phyloP scores from a whole-genome alignment of 108 stramenopile genomes.

The Pseudonitzschia pungens region DNA sequence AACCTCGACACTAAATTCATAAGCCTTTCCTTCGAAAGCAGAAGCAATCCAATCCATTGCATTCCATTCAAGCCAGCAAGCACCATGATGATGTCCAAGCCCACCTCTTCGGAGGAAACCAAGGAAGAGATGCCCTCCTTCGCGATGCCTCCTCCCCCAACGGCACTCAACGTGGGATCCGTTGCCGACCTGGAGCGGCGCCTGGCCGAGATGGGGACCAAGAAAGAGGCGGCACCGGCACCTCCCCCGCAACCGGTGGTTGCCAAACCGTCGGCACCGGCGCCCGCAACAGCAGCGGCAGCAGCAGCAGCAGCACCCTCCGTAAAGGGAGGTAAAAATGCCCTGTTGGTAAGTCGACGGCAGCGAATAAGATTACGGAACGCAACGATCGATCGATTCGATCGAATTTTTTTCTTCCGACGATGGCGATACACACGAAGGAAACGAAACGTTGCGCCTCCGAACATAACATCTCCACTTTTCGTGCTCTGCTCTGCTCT shows the following conservation, averaged over 20 bases:
- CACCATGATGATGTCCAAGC: constrained; percentile 44
- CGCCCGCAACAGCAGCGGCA: constrained; percentile 22
- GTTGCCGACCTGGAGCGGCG: constrained; percentile 72
- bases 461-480: too few relatives aligned
- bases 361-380: too few relatives aligned
- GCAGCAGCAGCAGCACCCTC: constrained; percentile 25
- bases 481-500: too few relatives aligned
- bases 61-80: too few relatives aligned
- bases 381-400: too few relatives aligned
- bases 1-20: not conserved
- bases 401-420: too few relatives aligned
- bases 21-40: too few relatives aligned
- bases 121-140: constrained; percentile 23
- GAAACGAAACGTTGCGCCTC: too few relatives aligned
- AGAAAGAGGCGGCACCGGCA: constrained; percentile 4
- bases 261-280: constrained; percentile 1
- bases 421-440: too few relatives aligned
- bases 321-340: constrained; percentile 48
- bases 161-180: constrained; percentile 30
- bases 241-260: not conserved
- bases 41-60: not conserved
- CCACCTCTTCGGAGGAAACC: not conserved
- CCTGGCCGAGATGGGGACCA: constrained; percentile 44
- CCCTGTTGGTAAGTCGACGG: constrained; percentile 68
- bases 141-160: constrained; percentile 15